These are phyloP conservation scores for Goffeauzyma gilvescens DNA, from an alignment of 768 basidiomycete species.

Conservation along the genomic window DNA sequence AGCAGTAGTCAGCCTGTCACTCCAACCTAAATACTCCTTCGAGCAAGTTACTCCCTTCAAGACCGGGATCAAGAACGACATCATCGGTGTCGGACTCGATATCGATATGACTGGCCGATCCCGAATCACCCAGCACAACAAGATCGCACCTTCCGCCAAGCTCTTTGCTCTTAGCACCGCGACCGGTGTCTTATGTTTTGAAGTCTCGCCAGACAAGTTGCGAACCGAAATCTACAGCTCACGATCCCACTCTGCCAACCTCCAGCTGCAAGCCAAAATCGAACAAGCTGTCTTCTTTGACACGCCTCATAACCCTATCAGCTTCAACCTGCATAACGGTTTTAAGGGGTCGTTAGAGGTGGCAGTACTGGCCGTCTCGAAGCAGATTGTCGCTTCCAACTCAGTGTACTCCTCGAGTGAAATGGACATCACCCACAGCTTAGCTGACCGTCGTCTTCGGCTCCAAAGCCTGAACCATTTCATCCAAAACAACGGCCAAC, in stretches of 20 bases:
- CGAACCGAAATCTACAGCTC: not conserved
- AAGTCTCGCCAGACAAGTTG: not conserved
- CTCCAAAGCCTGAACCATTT: not conserved
- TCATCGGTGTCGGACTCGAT: slow-evolving; percentile 26
- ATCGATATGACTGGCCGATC: too few relatives aligned
- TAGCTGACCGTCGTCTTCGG: not conserved
- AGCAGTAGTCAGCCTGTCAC: slow-evolving; percentile 18
- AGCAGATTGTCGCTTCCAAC: not conserved
- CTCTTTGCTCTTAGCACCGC: not conserved
- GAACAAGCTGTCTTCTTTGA: slow-evolving; percentile 1
- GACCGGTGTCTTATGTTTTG: not conserved
- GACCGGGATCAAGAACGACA: slow-evolving; percentile 28
- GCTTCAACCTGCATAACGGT: not conserved
- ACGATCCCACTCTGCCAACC: not conserved
- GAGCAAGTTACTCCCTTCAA: slow-evolving; percentile 33
- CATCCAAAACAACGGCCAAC: not conserved
- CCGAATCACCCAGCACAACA: not conserved
- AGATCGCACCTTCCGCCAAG: not conserved
- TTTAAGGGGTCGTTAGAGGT: not conserved
- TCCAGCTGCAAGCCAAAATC: not conserved
- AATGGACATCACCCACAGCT: not conserved
- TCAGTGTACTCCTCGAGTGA: not conserved
- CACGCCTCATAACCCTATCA: not conserved
- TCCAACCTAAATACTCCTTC: slow-evolving; percentile 18
- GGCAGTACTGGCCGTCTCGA: not conserved